Conservation (phyloP, 768 basidiomycete genomes). For the Macrolepiota fuliginosa region DNA sequence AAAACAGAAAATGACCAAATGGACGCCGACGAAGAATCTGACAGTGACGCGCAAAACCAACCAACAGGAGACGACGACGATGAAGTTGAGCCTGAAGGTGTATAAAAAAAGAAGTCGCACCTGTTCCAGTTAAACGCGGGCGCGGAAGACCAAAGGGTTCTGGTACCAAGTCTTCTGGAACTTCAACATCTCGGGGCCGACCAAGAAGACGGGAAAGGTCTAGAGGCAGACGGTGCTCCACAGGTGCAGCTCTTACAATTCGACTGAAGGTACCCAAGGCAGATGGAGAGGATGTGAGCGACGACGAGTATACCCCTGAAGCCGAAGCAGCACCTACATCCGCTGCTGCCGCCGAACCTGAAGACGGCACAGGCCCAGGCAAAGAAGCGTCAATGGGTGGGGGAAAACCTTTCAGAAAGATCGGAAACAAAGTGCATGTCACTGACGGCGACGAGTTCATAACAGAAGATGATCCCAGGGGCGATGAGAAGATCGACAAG, state of each 20-base stretch:
- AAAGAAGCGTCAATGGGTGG: too few species aligned
- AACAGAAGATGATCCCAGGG: slow-evolving; percentile 79
- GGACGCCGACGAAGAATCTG: slow-evolving; percentile 21
- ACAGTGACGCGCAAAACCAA: too few species aligned
- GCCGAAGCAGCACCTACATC: slow-evolving; percentile 5
- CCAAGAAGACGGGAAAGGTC: too few species aligned
- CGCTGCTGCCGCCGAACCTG: slow-evolving; percentile 27
- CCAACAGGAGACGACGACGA: too few species aligned
- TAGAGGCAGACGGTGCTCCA: slow-evolving; percentile 18
- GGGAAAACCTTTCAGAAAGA: too few species aligned
- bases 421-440: slow-evolving; percentile 68
- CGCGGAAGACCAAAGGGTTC: slow-evolving; percentile 9
- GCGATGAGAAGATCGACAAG: slow-evolving; percentile 88
- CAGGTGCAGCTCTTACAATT: slow-evolving; percentile 29
- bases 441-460: slow-evolving; percentile 90
- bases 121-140: slow-evolving; percentile 13
- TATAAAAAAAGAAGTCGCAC: slow-evolving; percentile 31
- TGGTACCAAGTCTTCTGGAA: too few species aligned
- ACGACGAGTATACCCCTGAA: too few species aligned
- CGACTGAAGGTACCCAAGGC: too few species aligned
- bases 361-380: slow-evolving; percentile 35
- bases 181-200: too few species aligned
- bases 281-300: too few species aligned
- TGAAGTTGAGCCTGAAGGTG: slow-evolving; percentile 31
- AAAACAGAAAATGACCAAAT: slow-evolving; percentile 31